A percentile compares a stretch with the other conserved stretches of the same genome.
These are phyloP conservation scores for Elaeis oleifera DNA, from an alignment of 202 grass and related monocot genomes.

Conservation along the genomic window DNA sequence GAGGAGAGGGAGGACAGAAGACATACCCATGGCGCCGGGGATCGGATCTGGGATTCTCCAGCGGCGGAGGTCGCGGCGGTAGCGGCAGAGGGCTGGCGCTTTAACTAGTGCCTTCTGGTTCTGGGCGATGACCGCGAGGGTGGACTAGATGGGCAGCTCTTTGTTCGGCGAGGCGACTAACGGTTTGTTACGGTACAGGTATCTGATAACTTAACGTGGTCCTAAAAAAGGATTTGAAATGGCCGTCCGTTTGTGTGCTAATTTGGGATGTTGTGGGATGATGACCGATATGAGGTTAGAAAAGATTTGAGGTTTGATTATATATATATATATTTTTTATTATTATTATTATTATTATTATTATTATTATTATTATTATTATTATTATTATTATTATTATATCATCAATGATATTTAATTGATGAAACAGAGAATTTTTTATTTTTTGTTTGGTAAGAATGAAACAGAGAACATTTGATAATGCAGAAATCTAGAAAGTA, in stretches of 20 bases:
- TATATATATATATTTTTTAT: too few relatives aligned
- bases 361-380: too few relatives aligned
- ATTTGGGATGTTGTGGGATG: background rate
- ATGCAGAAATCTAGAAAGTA: too few relatives aligned
- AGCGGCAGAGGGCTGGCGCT: conserved; percentile 1
- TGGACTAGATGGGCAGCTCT: conserved; percentile 3
- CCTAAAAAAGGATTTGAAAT: conserved; percentile 3
- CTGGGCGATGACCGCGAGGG: conserved; percentile 3
- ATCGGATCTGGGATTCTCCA: conserved; percentile 24
- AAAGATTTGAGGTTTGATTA: too few relatives aligned
- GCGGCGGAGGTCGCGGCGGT: background rate
- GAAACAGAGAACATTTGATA: too few relatives aligned
- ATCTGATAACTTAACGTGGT: background rate
- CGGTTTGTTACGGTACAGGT: too few relatives aligned
- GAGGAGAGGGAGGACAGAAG: conserved; percentile 19
- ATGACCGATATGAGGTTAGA: too few relatives aligned
- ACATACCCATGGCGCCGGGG: conserved; percentile 40
- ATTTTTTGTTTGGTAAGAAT: too few relatives aligned
- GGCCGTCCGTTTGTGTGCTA: conserved; percentile 22
- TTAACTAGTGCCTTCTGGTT: background rate
- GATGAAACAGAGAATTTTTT: too few relatives aligned
- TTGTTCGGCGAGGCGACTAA: background rate
- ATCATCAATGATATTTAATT: too few relatives aligned
- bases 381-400: too few relatives aligned
- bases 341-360: too few relatives aligned